These are phyloP conservation scores for Pneumocystis jirovecii DNA, from an alignment of 1,139 yeast genomes.

Conservation along the genomic window DNA sequence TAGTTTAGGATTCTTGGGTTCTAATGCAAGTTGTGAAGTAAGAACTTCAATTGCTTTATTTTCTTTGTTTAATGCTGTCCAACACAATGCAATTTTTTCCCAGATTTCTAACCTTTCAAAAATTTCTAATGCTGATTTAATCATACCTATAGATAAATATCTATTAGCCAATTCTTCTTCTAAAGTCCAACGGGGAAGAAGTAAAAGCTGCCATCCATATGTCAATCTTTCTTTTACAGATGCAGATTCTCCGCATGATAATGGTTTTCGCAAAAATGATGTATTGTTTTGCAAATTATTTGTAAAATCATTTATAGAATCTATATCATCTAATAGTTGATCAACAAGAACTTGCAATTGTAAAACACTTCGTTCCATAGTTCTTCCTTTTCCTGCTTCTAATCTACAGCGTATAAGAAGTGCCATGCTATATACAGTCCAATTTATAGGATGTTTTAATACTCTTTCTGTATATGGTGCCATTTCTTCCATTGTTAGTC, in stretches of 20 bases:
- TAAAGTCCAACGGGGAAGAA: constrained; percentile 74
- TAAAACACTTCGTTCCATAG: constrained; percentile 83
- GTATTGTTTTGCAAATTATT: neutral
- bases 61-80: constrained; percentile 72
- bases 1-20: constrained; percentile 66
- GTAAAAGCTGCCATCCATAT: constrained; percentile 60
- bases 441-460: constrained; percentile 37
- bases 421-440: constrained; percentile 71
- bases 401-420: constrained; percentile 80
- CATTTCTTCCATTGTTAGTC: constrained; percentile 64
- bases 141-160: constrained; percentile 70
- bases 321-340: constrained; percentile 63
- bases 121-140: constrained; percentile 78
- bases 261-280: constrained; percentile 42
- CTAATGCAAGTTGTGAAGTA: constrained; percentile 33
- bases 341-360: constrained; percentile 89
- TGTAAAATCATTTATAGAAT: constrained; percentile 27
- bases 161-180: constrained; percentile 76
- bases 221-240: constrained; percentile 38
- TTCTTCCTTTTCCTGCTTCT: constrained; percentile 67
- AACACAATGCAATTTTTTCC: constrained; percentile 80
- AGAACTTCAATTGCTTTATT: constrained; percentile 49
- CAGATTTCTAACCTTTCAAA: constrained; percentile 65
- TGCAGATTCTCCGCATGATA: constrained; percentile 24
- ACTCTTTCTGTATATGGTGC: constrained; percentile 61